Evolutionary conservation across 441 rosid species (phyloP).

Genomic region (Geranium incanum): DNA sequence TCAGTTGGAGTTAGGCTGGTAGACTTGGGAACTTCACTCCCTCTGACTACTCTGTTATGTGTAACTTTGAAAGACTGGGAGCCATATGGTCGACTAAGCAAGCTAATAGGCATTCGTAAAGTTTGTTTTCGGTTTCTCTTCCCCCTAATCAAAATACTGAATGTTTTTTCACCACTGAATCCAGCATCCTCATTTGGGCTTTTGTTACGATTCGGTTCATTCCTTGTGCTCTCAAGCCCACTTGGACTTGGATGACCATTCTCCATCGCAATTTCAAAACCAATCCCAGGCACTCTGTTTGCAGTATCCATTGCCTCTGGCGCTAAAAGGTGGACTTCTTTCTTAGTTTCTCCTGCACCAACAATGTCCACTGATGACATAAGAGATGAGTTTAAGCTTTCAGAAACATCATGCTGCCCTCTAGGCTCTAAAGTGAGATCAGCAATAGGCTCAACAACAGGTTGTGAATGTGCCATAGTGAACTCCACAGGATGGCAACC

Average conservation of each 20-base stretch:
- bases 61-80: constrained; percentile 78
- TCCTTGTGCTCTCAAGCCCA: constrained; percentile 26
- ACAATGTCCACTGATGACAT: constrained; percentile 51
- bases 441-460: constrained; percentile 56
- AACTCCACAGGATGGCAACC: constrained; percentile 67
- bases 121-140: constrained; percentile 87
- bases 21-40: constrained; percentile 63
- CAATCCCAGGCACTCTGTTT: constrained; percentile 28
- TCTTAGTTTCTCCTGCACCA: constrained; percentile 33
- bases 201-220: constrained; percentile 28
- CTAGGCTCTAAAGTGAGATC: constrained; percentile 42
- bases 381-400: constrained; percentile 33
- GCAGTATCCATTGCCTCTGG: constrained; percentile 27
- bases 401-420: constrained; percentile 28
- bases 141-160: constrained; percentile 86
- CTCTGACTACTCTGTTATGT: constrained; percentile 75
- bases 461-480: constrained; percentile 41
- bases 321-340: constrained; percentile 36
- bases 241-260: constrained; percentile 33
- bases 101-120: constrained; percentile 85
- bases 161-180: constrained; percentile 50
- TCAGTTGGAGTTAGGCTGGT: constrained; percentile 32
- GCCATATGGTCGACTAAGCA: constrained; percentile 81
- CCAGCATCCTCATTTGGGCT: constrained; percentile 25
- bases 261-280: constrained; percentile 30